A percentile compares a stretch with the other conserved stretches of the same genome.
Evolutionary conservation across 169 alveolate genomes (phyloP).

Genomic region (Plasmodium falciparum): DNA sequence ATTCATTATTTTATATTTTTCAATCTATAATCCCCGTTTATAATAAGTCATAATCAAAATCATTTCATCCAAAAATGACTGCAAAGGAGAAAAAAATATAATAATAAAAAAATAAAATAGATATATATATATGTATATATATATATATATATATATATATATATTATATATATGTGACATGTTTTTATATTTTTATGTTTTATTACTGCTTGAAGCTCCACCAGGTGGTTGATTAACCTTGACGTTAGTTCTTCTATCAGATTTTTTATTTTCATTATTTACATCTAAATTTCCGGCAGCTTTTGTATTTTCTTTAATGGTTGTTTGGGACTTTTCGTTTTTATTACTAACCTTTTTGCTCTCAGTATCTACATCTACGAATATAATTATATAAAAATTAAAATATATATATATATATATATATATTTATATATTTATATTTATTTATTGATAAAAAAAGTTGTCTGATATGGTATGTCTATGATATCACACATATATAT

Average conservation of each 20-base stretch:
- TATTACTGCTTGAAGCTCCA: constrained; percentile 84
- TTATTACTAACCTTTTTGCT: constrained; percentile 5
- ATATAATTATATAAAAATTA: not conserved
- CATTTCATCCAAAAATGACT: too few relatives aligned
- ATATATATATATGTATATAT: not conserved
- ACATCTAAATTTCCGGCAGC: constrained; percentile 61
- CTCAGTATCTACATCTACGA: constrained; percentile 13
- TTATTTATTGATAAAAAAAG: too few relatives aligned
- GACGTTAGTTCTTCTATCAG: constrained; percentile 59
- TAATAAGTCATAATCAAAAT: too few relatives aligned
- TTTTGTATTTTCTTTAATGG: not conserved
- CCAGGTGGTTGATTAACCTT: constrained; percentile 84
- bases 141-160: not conserved
- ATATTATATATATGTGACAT: not conserved
- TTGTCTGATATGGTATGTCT: not conserved
- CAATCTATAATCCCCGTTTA: too few relatives aligned
- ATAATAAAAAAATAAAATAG: constrained; percentile 12
- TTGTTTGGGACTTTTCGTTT: constrained; percentile 10
- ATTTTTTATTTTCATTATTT: constrained; percentile 6
- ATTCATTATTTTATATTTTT: too few relatives aligned
- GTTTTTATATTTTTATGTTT: not conserved
- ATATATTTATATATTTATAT: not conserved
- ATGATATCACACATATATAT: not conserved
- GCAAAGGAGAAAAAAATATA: constrained; percentile 2
- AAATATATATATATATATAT: not conserved